phyloP scores from a whole-genome alignment of 176 grass and related monocot genomes.

The Bromus sterilis region DNA sequence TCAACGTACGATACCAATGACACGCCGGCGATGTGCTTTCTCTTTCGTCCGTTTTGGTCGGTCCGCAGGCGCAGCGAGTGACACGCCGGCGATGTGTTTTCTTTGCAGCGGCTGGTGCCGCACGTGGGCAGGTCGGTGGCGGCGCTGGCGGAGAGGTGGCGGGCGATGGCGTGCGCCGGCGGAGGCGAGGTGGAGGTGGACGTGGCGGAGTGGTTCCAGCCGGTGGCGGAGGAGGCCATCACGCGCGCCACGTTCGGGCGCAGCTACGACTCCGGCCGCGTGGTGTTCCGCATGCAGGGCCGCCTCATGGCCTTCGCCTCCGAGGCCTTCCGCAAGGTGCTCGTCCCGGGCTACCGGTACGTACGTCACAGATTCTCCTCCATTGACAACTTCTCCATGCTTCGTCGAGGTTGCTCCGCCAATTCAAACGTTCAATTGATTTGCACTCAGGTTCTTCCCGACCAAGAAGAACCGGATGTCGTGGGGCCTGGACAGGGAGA shows the following conservation, averaged over 20 bases:
- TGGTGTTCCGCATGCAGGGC: slow-evolving; percentile 66
- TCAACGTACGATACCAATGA: slow-evolving; percentile 60
- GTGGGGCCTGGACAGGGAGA: slow-evolving; percentile 78
- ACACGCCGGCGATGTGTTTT: slow-evolving; percentile 4
- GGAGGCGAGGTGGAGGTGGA: slow-evolving; percentile 78
- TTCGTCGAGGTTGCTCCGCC: neutral
- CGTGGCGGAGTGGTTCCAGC: slow-evolving; percentile 81
- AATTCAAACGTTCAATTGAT: neutral
- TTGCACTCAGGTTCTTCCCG: slow-evolving; percentile 61
- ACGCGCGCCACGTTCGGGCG: slow-evolving; percentile 55
- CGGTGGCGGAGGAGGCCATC: slow-evolving; percentile 69
- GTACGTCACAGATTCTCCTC: neutral
- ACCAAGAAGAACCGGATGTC: slow-evolving; percentile 63
- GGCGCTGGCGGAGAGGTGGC: slow-evolving; percentile 46
- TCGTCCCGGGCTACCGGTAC: slow-evolving; percentile 82
- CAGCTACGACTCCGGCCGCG: slow-evolving; percentile 64
- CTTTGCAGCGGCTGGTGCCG: slow-evolving; percentile 55
- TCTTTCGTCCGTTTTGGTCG: neutral
- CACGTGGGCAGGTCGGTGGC: slow-evolving; percentile 56
- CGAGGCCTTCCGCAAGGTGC: slow-evolving; percentile 84
- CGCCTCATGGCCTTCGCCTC: slow-evolving; percentile 71
- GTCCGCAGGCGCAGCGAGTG: neutral
- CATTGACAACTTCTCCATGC: neutral
- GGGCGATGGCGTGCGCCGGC: slow-evolving; percentile 27
- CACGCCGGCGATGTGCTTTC: neutral